Evolutionary conservation across 2,329 filamentous ascomycete species (phyloP).

Genomic region (Ceratocystis albifundus): DNA sequence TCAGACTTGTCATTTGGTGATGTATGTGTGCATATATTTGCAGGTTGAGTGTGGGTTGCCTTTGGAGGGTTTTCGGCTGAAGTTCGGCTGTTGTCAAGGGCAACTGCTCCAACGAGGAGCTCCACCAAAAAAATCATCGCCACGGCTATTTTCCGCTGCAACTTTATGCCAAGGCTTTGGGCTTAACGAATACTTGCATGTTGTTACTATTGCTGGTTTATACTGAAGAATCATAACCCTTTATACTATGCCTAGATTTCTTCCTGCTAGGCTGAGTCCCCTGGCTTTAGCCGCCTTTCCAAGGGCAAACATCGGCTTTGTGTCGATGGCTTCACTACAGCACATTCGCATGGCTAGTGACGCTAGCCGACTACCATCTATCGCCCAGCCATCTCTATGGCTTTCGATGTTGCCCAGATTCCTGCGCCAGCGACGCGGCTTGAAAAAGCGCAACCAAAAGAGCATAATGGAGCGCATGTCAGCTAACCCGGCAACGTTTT

Average conservation of each 20-base stretch:
- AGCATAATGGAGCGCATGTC: constrained; percentile 23
- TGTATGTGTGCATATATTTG: not conserved
- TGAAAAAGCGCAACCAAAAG: constrained; percentile 26
- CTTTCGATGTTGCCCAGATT: constrained; percentile 56
- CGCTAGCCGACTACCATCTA: constrained; percentile 37
- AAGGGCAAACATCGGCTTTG: not conserved
- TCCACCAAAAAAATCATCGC: constrained; percentile 13
- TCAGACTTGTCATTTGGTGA: constrained; percentile 6
- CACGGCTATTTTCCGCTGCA: not conserved
- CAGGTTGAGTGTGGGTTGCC: constrained; percentile 2
- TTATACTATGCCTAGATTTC: not conserved
- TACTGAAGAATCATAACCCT: not conserved
- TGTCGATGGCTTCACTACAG: not conserved
- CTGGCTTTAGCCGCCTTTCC: not conserved
- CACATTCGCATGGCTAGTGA: not conserved
- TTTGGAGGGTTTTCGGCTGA: constrained; percentile 27
- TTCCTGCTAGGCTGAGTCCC: not conserved
- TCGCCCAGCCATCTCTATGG: constrained; percentile 54
- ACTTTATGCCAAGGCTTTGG: not conserved
- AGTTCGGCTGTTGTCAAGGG: constrained; percentile 31
- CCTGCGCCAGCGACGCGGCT: constrained; percentile 33
- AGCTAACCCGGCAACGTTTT: constrained; percentile 67
- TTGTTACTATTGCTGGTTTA: no score
- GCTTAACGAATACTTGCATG: no score
- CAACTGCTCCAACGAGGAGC: constrained; percentile 27